Percentiles rank a stretch among this genome's conserved stretches.
Conservation (phyloP, 306 rosid species). For the Citrullus amarus region DNA sequence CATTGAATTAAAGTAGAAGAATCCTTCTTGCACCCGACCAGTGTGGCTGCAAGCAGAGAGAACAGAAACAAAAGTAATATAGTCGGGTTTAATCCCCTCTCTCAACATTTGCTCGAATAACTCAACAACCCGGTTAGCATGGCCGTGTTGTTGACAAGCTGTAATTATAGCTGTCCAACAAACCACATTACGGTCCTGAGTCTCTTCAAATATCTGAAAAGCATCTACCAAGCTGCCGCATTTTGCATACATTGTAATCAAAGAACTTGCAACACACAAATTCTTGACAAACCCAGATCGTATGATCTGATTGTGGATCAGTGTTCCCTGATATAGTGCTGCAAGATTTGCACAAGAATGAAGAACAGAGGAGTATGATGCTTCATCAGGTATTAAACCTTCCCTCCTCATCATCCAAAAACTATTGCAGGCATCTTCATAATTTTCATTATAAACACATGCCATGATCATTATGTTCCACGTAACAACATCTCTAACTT, state of each 20-base stretch:
- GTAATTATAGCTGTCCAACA: constrained; percentile 62
- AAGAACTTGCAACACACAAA: constrained; percentile 29
- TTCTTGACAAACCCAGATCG: constrained; percentile 32
- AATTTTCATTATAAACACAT: constrained; percentile 20
- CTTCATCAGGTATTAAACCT: constrained; percentile 40
- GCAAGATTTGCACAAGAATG: constrained; percentile 43
- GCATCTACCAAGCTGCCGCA: constrained; percentile 44
- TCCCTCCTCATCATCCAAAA: constrained; percentile 37
- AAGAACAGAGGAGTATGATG: constrained; percentile 39
- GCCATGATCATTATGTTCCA: constrained; percentile 51
- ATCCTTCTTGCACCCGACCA: constrained; percentile 43
- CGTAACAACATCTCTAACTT: constrained; percentile 38
- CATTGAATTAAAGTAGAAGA: constrained; percentile 43
- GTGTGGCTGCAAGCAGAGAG: constrained; percentile 55
- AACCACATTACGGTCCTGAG: constrained; percentile 30
- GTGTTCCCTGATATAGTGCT: constrained; percentile 32
- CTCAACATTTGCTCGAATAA: constrained; percentile 43
- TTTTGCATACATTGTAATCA: constrained; percentile 54
- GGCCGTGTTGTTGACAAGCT: constrained; percentile 52
- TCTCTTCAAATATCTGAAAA: constrained; percentile 26
- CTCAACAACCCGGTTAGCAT: constrained; percentile 34
- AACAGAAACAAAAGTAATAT: constrained; percentile 49
- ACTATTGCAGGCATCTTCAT: constrained; percentile 37
- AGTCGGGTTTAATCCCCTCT: constrained; percentile 33
- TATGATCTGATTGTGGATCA: constrained; percentile 36